These are phyloP conservation scores for Thozetella sp. DNA, from an alignment of 495 filamentous ascomycete species.

Conservation along the genomic window DNA sequence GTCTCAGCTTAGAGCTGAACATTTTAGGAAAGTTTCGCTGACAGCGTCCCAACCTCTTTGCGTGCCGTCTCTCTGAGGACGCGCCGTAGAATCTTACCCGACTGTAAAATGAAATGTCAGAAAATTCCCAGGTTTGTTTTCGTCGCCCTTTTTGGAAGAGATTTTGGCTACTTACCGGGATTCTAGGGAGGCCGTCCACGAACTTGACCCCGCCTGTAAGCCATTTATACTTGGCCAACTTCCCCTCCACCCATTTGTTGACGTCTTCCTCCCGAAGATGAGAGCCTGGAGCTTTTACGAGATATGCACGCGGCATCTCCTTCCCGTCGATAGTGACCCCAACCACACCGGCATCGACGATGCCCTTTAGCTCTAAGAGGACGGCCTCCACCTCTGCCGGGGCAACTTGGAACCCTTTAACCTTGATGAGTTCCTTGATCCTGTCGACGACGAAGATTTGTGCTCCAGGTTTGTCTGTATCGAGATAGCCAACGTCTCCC, in stretches of 20 bases:
- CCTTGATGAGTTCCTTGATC: conserved; percentile 36
- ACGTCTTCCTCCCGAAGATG: not conserved
- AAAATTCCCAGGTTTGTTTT: not conserved
- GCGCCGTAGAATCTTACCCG: not conserved
- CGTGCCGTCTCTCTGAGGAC: not conserved
- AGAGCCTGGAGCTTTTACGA: not conserved
- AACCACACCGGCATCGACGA: conserved; percentile 66
- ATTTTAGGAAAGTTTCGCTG: not conserved
- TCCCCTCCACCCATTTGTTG: not conserved
- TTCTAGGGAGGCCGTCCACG: not conserved
- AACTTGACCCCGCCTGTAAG: conserved; percentile 1
- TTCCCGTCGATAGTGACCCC: conserved; percentile 37
- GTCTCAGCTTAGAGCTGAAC: too few species aligned
- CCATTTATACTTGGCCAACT: conserved; percentile 2
- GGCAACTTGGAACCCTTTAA: conserved; percentile 24
- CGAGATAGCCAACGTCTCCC: conserved; percentile 4
- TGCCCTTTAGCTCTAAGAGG: conserved; percentile 57
- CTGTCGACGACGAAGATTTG: conserved; percentile 5
- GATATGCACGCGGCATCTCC: not conserved
- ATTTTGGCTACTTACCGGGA: not conserved
- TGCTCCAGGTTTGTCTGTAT: not conserved
- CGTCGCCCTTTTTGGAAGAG: not conserved
- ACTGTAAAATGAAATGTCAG: not conserved
- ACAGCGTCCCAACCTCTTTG: not conserved
- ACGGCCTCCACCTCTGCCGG: conserved; percentile 69